Percentiles rank a stretch among this genome's conserved stretches.
phyloP scores from a whole-genome alignment of 805 yeast genomes.

The Diddensiella caesifluorescens region DNA sequence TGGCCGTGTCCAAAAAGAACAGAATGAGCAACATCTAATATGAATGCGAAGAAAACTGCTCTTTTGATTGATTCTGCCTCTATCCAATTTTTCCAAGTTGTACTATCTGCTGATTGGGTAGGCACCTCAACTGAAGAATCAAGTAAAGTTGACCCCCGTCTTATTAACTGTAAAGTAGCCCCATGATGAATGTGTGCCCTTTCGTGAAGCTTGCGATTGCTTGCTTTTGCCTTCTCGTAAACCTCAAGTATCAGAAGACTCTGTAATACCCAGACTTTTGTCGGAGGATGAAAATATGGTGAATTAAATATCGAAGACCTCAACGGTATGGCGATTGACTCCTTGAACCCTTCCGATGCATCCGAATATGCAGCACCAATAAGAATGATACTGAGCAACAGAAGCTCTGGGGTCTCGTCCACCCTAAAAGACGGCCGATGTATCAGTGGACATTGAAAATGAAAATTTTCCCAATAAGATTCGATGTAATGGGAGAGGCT shows the following conservation, averaged over 20 bases:
- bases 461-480: slow-evolving; percentile 53
- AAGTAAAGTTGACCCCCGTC: slow-evolving; percentile 50
- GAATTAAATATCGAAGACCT: slow-evolving; percentile 67
- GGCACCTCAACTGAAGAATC: slow-evolving; percentile 28
- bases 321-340: slow-evolving; percentile 49
- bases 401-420: slow-evolving; percentile 40
- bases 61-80: slow-evolving; percentile 74
- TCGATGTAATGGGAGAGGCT: slow-evolving; percentile 25
- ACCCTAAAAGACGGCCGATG: slow-evolving; percentile 56
- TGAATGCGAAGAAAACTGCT: slow-evolving; percentile 74
- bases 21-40: slow-evolving; percentile 72
- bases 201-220: slow-evolving; percentile 64
- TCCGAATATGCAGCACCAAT: slow-evolving; percentile 45
- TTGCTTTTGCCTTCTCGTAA: slow-evolving; percentile 67
- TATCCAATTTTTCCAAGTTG: slow-evolving; percentile 58
- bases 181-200: slow-evolving; percentile 83
- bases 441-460: slow-evolving; percentile 52
- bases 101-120: slow-evolving; percentile 25
- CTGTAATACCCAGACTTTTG: slow-evolving; percentile 69
- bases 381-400: slow-evolving; percentile 49
- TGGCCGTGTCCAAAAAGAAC: slow-evolving; percentile 73
- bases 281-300: slow-evolving; percentile 70
- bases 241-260: slow-evolving; percentile 64
- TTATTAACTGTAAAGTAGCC: slow-evolving; percentile 67
- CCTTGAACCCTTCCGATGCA: slow-evolving; percentile 35